A percentile compares a stretch with the other conserved stretches of the same genome.
These are phyloP conservation scores for Vanrija sp. DNA, from an alignment of 1,284 basidiomycete genomes.

Conservation along the genomic window DNA sequence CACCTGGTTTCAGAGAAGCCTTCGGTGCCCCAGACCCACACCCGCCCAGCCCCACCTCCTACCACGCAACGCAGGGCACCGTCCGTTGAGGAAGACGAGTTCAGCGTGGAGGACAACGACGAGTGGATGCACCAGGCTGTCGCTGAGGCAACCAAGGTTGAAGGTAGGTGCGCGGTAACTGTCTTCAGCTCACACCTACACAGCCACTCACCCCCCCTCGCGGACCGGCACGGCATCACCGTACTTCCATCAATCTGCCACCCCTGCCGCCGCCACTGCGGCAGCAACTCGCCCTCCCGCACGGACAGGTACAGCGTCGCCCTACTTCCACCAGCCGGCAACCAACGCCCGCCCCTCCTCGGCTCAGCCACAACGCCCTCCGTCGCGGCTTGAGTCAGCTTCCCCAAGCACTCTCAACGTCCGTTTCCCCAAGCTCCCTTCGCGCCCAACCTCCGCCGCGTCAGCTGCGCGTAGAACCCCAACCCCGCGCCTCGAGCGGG, in stretches of 20 bases:
- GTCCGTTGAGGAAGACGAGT: not conserved
- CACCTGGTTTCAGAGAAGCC: too few species aligned
- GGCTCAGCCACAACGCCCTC: not conserved
- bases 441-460: not conserved
- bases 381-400: not conserved
- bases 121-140: slow-evolving; percentile 1
- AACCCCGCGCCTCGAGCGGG: too few species aligned
- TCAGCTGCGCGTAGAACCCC: too few species aligned
- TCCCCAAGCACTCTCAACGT: too few species aligned
- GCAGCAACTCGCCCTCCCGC: not conserved
- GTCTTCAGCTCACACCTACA: not conserved
- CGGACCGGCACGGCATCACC: not conserved
- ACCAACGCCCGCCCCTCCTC: not conserved
- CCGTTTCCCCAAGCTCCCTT: slow-evolving; percentile 4
- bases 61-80: not conserved
- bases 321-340: not conserved
- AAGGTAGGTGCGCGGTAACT: not conserved
- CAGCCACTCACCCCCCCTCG: not conserved
- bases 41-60: not conserved
- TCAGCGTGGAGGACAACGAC: not conserved
- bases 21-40: not conserved
- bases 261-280: not conserved
- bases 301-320: not conserved
- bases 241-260: not conserved
- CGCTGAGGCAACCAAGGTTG: not conserved